phyloP scores from a whole-genome alignment of 495 filamentous ascomycete species.

The Daldinia concentrica region DNA sequence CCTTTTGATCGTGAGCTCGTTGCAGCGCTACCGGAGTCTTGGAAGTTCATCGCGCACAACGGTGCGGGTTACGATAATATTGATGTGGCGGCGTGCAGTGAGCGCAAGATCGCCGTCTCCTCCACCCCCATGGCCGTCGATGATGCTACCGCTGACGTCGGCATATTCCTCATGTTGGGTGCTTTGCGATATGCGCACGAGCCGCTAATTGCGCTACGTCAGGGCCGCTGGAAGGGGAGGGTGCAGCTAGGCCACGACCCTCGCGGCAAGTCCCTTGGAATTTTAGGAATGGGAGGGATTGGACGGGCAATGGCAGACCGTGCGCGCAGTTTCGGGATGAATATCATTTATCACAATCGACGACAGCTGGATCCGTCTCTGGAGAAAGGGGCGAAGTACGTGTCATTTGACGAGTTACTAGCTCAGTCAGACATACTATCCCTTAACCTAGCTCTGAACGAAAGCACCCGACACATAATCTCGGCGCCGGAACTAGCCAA shows the following conservation, averaged over 20 bases:
- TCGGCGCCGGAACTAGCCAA: constrained; percentile 69
- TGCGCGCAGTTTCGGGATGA: constrained; percentile 74
- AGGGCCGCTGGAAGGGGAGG: constrained; percentile 63
- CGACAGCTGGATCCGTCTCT: constrained; percentile 57
- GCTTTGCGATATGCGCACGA: constrained; percentile 73
- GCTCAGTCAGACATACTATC: constrained; percentile 71
- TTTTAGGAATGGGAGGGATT: constrained; percentile 91
- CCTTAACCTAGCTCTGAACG: constrained; percentile 74
- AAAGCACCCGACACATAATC: constrained; percentile 72
- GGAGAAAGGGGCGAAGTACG: constrained; percentile 61
- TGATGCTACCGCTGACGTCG: constrained; percentile 75
- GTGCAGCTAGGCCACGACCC: constrained; percentile 71
- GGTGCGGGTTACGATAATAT: constrained; percentile 89
- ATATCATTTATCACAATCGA: constrained; percentile 77
- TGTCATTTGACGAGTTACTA: constrained; percentile 73
- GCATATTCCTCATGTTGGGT: constrained; percentile 76
- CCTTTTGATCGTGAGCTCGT: constrained; percentile 72
- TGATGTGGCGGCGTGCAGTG: constrained; percentile 73
- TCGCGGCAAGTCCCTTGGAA: constrained; percentile 75
- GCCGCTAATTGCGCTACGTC: constrained; percentile 67
- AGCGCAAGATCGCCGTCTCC: constrained; percentile 69
- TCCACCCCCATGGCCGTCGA: constrained; percentile 75
- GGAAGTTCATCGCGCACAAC: constrained; percentile 86
- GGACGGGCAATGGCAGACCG: constrained; percentile 63
- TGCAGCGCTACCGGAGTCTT: constrained; percentile 67